Evolutionary conservation across 495 filamentous ascomycete genomes (phyloP).

Genomic region (Ramalina peruviana): DNA sequence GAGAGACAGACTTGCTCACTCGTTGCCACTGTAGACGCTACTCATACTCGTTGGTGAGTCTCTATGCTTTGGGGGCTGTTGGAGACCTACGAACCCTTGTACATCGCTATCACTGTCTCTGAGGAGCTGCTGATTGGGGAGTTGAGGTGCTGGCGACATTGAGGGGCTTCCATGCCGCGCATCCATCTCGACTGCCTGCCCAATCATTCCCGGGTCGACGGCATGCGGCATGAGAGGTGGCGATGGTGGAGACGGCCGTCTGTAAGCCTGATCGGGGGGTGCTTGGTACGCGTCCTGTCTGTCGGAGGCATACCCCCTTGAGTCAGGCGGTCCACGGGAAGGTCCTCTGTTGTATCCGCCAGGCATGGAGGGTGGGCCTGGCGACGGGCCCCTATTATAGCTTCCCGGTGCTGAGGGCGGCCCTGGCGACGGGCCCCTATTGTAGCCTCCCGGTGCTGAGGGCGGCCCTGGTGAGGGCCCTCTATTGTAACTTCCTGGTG

Average conservation of each 20-base stretch:
- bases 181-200: constrained; percentile 81
- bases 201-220: constrained; percentile 34
- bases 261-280: neutral
- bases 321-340: constrained; percentile 16
- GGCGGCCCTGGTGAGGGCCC: constrained; percentile 30
- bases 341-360: constrained; percentile 23
- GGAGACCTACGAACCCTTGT: constrained; percentile 52
- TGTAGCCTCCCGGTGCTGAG: constrained; percentile 11
- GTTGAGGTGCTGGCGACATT: constrained; percentile 21
- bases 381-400: constrained; percentile 2
- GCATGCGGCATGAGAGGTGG: constrained; percentile 35
- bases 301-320: constrained; percentile 23
- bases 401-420: constrained; percentile 12
- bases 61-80: constrained; percentile 29
- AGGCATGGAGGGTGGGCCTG: constrained; percentile 5
- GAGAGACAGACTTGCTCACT: constrained; percentile 42
- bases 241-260: constrained; percentile 47
- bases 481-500: constrained; percentile 26
- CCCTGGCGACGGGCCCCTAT: constrained; percentile 7
- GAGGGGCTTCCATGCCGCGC: constrained; percentile 39
- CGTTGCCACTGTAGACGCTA: constrained; percentile 53
- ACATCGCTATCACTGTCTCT: constrained; percentile 55
- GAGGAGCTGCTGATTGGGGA: constrained; percentile 26
- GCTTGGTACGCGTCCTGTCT: constrained; percentile 14
- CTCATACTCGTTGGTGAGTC: constrained; percentile 38